These are phyloP conservation scores for Yarrowia osloensis DNA, from an alignment of 805 yeast genomes.

Conservation along the genomic window DNA sequence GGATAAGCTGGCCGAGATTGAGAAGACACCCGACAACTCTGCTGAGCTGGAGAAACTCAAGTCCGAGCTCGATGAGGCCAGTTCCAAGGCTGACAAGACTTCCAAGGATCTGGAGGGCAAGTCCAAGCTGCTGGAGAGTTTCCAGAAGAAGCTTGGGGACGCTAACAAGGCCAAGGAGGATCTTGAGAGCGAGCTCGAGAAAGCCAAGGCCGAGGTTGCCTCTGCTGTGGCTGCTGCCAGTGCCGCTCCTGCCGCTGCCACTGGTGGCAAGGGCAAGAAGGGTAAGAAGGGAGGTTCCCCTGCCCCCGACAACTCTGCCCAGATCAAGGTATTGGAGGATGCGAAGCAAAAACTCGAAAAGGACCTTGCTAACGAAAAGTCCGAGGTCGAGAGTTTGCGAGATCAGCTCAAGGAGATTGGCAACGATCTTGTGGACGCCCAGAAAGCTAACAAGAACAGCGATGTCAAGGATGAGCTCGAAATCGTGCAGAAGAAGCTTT, in stretches of 20 bases:
- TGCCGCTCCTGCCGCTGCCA: conserved; percentile 8
- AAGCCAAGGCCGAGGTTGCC: conserved; percentile 11
- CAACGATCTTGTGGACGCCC: conserved; percentile 69
- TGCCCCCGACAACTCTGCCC: conserved; percentile 23
- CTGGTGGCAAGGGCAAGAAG: conserved; percentile 33
- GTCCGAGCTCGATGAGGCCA: neutral
- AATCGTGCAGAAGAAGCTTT: conserved; percentile 30
- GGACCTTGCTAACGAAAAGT: conserved; percentile 27
- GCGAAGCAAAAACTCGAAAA: conserved; percentile 26
- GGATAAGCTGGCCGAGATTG: conserved; percentile 11
- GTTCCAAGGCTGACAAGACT: neutral
- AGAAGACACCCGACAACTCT: neutral
- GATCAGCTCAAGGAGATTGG: conserved; percentile 81
- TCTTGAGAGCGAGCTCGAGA: conserved; percentile 30
- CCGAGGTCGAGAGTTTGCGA: conserved; percentile 65
- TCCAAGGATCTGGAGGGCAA: conserved; percentile 11
- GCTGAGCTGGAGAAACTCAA: conserved; percentile 10
- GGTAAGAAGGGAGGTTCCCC: conserved; percentile 33
- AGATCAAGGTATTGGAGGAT: conserved; percentile 26
- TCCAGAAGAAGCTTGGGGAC: conserved; percentile 25
- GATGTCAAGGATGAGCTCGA: conserved; percentile 30
- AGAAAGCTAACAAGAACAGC: conserved; percentile 23
- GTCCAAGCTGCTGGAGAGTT: conserved; percentile 10
- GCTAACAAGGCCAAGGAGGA: conserved; percentile 27
- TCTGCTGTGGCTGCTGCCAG: conserved; percentile 24